Percentiles rank a stretch among this genome's conserved stretches.
These are phyloP conservation scores for Colletotrichum siamense DNA, from an alignment of 2,329 filamentous ascomycete genomes.

Conservation along the genomic window DNA sequence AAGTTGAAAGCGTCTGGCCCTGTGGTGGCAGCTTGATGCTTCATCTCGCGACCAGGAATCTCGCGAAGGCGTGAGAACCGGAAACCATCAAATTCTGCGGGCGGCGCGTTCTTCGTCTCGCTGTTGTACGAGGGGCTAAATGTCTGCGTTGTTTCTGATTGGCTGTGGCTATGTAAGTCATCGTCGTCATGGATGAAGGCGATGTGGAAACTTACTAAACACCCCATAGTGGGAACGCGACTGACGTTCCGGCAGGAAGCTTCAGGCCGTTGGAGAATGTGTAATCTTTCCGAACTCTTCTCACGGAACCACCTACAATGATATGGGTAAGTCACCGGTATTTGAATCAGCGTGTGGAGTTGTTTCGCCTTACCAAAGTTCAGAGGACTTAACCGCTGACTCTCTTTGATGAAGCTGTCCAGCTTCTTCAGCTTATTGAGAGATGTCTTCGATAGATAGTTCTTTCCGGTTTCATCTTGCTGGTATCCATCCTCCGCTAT, in stretches of 20 bases:
- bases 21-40: constrained; percentile 35
- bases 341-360: no score
- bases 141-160: constrained; percentile 12
- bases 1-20: constrained; percentile 49
- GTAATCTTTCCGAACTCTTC: constrained; percentile 42
- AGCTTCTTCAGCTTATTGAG: constrained; percentile 44
- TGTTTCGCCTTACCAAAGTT: constrained; percentile 8
- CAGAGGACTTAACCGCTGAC: constrained; percentile 36
- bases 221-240: constrained; percentile 29
- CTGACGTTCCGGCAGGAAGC: constrained; percentile 29
- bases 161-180: neutral
- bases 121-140: constrained; percentile 25
- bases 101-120: constrained; percentile 15
- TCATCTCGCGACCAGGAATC: constrained; percentile 17
- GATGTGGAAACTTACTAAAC: constrained; percentile 11
- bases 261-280: constrained; percentile 37
- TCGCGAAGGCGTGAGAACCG: constrained; percentile 28
- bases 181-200: neutral
- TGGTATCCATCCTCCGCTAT: constrained; percentile 37
- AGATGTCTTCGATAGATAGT: constrained; percentile 30
- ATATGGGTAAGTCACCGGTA: no score
- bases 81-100: constrained; percentile 28
- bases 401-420: constrained; percentile 46
- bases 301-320: constrained; percentile 39
- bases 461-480: neutral